phyloP scores from a whole-genome alignment of 805 yeast species.

The Metschnikowia kofuensis region DNA sequence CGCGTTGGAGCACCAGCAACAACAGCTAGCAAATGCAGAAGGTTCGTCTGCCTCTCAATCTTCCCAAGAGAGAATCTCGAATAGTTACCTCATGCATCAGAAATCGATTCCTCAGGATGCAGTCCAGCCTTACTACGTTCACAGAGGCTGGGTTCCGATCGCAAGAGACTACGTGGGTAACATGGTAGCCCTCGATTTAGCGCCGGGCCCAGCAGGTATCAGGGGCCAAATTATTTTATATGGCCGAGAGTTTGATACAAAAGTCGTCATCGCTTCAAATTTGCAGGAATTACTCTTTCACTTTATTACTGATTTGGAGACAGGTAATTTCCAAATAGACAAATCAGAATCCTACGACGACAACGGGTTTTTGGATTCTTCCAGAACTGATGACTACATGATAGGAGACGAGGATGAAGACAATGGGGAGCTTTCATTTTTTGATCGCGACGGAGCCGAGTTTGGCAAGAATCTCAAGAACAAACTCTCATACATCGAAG shows the following conservation, averaged over 20 bases:
- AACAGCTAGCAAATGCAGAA: conserved; percentile 15
- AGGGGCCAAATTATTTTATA: conserved; percentile 20
- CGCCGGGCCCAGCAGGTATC: conserved; percentile 19
- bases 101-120: conserved; percentile 19
- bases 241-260: conserved; percentile 22
- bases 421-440: conserved; percentile 40
- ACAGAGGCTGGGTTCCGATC: conserved; percentile 21
- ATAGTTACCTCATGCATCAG: conserved; percentile 20
- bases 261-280: conserved; percentile 18
- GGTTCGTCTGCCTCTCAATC: conserved; percentile 12
- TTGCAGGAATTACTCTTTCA: conserved; percentile 40
- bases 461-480: conserved; percentile 29
- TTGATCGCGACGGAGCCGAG: conserved; percentile 36
- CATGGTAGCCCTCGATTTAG: conserved; percentile 19
- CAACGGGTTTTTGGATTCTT: conserved; percentile 36
- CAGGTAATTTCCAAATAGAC: conserved; percentile 41
- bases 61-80: conserved; percentile 12
- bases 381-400: conserved; percentile 40
- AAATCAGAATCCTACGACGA: conserved; percentile 28
- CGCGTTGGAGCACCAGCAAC: conserved; percentile 26
- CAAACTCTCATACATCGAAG: conserved; percentile 39
- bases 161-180: conserved; percentile 18
- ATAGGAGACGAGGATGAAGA: conserved; percentile 47
- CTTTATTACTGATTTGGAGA: conserved; percentile 40
- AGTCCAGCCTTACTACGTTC: conserved; percentile 20